Base-by-base conservation (phyloP, 805 yeast species). In the Candida suzukii region DNA sequence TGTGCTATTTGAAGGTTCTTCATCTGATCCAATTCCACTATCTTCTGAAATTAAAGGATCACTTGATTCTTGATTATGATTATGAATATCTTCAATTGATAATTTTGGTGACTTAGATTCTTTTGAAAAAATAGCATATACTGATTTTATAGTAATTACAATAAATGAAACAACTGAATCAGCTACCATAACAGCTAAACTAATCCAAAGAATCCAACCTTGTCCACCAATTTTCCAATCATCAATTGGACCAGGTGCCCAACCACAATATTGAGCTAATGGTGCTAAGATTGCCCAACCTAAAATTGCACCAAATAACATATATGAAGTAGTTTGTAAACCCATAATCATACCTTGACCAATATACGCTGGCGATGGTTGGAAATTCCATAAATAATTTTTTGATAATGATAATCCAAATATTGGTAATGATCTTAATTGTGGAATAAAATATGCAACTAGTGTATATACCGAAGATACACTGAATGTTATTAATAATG, bases 341-440 rank as follows among this genome's bases (percentile, higher is more conserved):
- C 99, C 99, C 99, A 91, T 91, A 43, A 91, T 91, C 32, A 93
- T 88, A 4, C 99, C 99, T 61, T 91, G 99, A 2, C 99, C 99
- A 28, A 93, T 74, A 57, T 91, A 91, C 0, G 98, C 98, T 0
- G 99, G 99, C 0, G 96, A 88, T 0, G 96, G 96, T 58, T 93
- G 96, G 45, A 93, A 74, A 44, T 83, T 80, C 93, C 97, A 86
- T 36, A 84, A 70, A 61, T 86, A 85, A 16, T 69, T 61, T 18
- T 63, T 53, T 0, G 95, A 84, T 17, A 87, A 63, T 35, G 56
- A 53, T 1, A 51, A 30, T 0, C 98, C 98, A 58, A 91, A 85
- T 1, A 91, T 54, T 0, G 97, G 97, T 7, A 93, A 52, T 32
- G 67, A 67, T 40, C 78, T 71, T 12, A 93, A 51, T 13, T 75